Evolutionary conservation across 371 early-diverging fungal genomes (phyloP), one percentile per base, ranked within the genome.

Genomic region (Haplosporangium sp.): DNA sequence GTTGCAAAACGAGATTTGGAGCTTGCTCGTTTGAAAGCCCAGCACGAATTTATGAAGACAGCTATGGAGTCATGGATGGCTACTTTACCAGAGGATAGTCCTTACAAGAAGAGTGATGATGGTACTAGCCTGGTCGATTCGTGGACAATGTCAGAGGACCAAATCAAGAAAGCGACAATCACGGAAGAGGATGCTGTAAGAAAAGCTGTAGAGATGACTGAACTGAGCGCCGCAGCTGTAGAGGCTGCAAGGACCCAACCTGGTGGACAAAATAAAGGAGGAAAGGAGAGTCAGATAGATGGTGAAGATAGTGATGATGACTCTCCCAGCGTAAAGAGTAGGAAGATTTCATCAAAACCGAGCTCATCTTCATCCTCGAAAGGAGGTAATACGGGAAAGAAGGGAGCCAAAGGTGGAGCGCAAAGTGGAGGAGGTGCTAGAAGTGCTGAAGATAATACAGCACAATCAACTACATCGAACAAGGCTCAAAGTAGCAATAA

Each of bases 1-100:
- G 87, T 85, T 56, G 84, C 82, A 8, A 84, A 74, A 10, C 88
- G 88, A 19, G 90, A 89, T 59, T 58, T 84, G 37, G 86, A 86
- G 20, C 52, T 88, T 57, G 67, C 75, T 1, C 74, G 81, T 34
- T 71, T 92, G 53, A 74, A 65, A 17, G 77, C 84, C 1, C 87
- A 90, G 56, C 71, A 91, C 6, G 76, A 74, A 45, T 75, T 63
- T 63, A 72, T 75, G 72, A 65, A 57, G 60, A 65, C 57, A 2
- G 72, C 72, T 1, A 72, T 78, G 71, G 64, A 74, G 53, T 56
- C 74, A 7, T 78, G 79, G 79, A 62, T 65, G 64, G 27, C 61
- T 40, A 61, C 64, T 15, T 50, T 77, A 57, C 72, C 77, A 3
- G 77, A 71, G 38, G 69, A 77, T 13, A 76, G 71, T 27, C 76